These are phyloP conservation scores for Calendula officinalis DNA, from an alignment of 129 eudicot genomes.

Conservation along the genomic window DNA sequence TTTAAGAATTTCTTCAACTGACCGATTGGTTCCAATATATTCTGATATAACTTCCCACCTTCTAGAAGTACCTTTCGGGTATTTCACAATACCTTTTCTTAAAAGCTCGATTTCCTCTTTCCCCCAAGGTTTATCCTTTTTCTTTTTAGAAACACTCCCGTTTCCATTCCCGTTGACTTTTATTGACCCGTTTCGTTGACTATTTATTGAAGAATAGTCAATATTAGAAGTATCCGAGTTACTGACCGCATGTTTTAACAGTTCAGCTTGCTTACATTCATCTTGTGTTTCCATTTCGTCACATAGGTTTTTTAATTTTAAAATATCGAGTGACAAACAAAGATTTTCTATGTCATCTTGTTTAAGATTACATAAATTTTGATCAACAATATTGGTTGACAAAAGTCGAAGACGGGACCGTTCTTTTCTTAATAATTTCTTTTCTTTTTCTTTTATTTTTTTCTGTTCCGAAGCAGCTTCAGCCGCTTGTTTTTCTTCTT, in stretches of 20 bases:
- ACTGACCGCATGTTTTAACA: slow-evolving; percentile 44
- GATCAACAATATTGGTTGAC: slow-evolving; percentile 46
- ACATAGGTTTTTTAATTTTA: slow-evolving; percentile 55
- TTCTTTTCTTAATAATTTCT: slow-evolving; percentile 87
- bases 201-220: slow-evolving; percentile 28
- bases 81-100: slow-evolving; percentile 75
- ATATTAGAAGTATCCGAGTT: slow-evolving; percentile 29
- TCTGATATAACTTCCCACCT: slow-evolving; percentile 99
- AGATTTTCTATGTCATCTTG: slow-evolving; percentile 69
- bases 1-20: slow-evolving; percentile 90
- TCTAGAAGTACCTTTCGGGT: slow-evolving; percentile 90
- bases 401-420: slow-evolving; percentile 70
- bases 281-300: slow-evolving; percentile 65
- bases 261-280: slow-evolving; percentile 48
- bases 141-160: slow-evolving; percentile 36
- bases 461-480: slow-evolving; percentile 73
- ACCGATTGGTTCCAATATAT: slow-evolving; percentile 72
- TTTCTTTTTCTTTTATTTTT: slow-evolving; percentile 81
- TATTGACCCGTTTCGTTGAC: slow-evolving; percentile 48
- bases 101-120: slow-evolving; percentile 88
- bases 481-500: slow-evolving; percentile 79
- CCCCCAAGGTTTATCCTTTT: slow-evolving; percentile 81
- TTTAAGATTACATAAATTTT: slow-evolving; percentile 48
- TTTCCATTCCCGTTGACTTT: slow-evolving; percentile 39
- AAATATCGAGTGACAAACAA: slow-evolving; percentile 64